Evolutionary conservation across 2,329 filamentous ascomycete genomes (phyloP), one percentile per base, ranked within the genome.

Genomic region (Claviceps maximensis): DNA sequence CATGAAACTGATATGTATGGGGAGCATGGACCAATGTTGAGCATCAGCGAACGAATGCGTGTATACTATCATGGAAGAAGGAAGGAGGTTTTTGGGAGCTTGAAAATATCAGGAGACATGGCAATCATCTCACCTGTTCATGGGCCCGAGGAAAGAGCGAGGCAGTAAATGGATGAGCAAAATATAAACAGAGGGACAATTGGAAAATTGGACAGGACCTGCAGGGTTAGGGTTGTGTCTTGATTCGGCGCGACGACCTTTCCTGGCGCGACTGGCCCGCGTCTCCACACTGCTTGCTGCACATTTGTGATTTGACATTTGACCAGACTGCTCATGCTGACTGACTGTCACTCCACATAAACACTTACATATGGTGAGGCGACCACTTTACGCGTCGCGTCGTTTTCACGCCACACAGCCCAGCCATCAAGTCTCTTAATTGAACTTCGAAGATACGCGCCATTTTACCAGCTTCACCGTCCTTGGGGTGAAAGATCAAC

Each of bases 21-120:
- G 46, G 23, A 46, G 38, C 47, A 46, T 53, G 29, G 19, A 17
- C 19, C 40, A 36, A 38, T 42, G 52, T 50, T 44, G 48, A 15
- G 38, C 12, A 49, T 54, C 49, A 44, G 45, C 44, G 42, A 25
- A 36, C 44, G 42, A 25, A 36, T 33, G 53, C 53, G 48, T 55
- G 53, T 53, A 53, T 45, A 53, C 41, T 49, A 51, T 44, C 19
- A 42, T 21, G 49, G 36, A 19, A 25, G 38, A 42, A 25, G 29
- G 44, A 47, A 17, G 15, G 41, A n/a, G n/a, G n/a, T n/a, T n/a
- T n/a, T n/a, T n/a, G n/a, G n/a, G n/a, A n/a, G n/a, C n/a, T n/a
- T n/a, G n/a, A n/a, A 54, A 38, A 17, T 38, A 7, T 38, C 31
- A 33, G 9, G 8, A 12, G 10, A 12, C 9, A 33, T 33, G 3